Conservation (phyloP, 2,329 filamentous ascomycete species). For the Daldinia sp. region DNA sequence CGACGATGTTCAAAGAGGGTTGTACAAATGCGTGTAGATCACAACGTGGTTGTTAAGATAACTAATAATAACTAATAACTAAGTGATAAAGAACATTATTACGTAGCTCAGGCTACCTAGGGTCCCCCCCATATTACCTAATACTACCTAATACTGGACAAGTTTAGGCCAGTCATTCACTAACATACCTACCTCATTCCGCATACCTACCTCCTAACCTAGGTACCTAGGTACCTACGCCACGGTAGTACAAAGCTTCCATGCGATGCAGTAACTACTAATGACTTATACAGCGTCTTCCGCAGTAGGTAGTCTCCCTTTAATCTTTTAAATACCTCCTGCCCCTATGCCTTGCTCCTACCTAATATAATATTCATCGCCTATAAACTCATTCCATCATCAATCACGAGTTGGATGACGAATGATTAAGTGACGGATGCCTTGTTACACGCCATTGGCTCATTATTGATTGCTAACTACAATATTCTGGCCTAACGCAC, state of each 20-base stretch:
- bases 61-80: not conserved
- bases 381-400: not conserved
- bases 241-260: too few relatives aligned
- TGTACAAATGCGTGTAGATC: not conserved
- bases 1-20: not conserved
- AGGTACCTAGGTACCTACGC: too few relatives aligned
- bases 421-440: not conserved
- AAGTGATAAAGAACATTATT: not conserved
- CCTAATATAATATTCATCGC: too few relatives aligned
- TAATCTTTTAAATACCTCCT: too few relatives aligned
- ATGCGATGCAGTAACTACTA: not conserved
- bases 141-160: not conserved
- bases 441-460: not conserved
- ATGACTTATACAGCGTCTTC: too few relatives aligned
- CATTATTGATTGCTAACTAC: too few relatives aligned
- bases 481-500: not conserved
- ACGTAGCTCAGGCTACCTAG: too few relatives aligned
- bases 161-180: not conserved
- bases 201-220: too few relatives aligned
- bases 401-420: not conserved
- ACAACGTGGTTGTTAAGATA: not conserved
- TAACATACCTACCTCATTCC: too few relatives aligned
- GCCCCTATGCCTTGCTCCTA: too few relatives aligned
- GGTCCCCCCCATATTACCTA: slow-evolving; percentile 4
- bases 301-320: too few relatives aligned